These are phyloP conservation scores for Pichia sorboxylosa DNA, from an alignment of 1,139 yeast genomes.

Conservation along the genomic window DNA sequence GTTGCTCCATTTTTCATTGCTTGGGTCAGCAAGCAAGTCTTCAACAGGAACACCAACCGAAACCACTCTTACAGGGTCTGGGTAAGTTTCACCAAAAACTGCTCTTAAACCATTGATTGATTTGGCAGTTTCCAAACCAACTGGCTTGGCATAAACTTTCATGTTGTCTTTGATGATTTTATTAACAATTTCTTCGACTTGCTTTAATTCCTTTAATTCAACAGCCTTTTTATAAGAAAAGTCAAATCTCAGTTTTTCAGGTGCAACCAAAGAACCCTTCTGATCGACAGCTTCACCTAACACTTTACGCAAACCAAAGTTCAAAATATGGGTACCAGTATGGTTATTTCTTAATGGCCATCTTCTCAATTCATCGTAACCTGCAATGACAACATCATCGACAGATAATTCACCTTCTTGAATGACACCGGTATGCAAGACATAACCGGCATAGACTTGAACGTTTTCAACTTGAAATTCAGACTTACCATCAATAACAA, in stretches of 20 bases:
- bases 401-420: slow-evolving; percentile 61
- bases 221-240: slow-evolving; percentile 85
- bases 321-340: slow-evolving; percentile 93
- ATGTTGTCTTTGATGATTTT: slow-evolving; percentile 59
- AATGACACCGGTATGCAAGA: slow-evolving; percentile 82
- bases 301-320: slow-evolving; percentile 75
- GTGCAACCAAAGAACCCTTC: slow-evolving; percentile 92
- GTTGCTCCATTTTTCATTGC: slow-evolving; percentile 59
- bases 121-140: slow-evolving; percentile 59
- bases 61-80: slow-evolving; percentile 97
- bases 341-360: slow-evolving; percentile 96
- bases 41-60: slow-evolving; percentile 89
- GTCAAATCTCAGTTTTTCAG: slow-evolving; percentile 91
- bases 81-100: slow-evolving; percentile 96
- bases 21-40: slow-evolving; percentile 61
- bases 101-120: slow-evolving; percentile 83
- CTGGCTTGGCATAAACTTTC: slow-evolving; percentile 73
- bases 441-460: slow-evolving; percentile 88
- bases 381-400: slow-evolving; percentile 66
- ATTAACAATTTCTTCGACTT: slow-evolving; percentile 68
- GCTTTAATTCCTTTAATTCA: slow-evolving; percentile 53
- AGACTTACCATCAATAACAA: slow-evolving; percentile 75
- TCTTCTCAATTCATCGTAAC: slow-evolving; percentile 87
- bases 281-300: slow-evolving; percentile 87
- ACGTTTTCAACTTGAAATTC: slow-evolving; percentile 88